Conservation (phyloP, 2,329 filamentous ascomycete genomes). For the Fusarium torulosum region DNA sequence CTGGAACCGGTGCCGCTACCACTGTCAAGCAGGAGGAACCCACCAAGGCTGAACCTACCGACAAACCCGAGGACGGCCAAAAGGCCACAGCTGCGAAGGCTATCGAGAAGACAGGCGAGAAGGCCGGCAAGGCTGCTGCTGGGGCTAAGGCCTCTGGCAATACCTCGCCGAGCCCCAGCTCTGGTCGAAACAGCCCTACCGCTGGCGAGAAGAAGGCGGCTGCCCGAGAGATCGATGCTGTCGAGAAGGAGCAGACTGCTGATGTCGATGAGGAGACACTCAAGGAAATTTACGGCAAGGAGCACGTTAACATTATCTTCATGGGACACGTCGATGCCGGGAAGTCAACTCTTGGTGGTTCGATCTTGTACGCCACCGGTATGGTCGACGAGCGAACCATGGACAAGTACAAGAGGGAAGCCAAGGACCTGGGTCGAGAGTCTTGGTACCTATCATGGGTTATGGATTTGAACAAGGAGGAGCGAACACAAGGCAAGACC, state of each 20-base stretch:
- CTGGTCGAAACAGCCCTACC: slow-evolving; percentile 86
- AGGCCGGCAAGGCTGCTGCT: slow-evolving; percentile 56
- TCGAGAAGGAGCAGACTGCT: slow-evolving; percentile 84
- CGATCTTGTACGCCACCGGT: slow-evolving; percentile 91
- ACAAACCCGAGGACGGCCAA: slow-evolving; percentile 75
- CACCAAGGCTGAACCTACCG: slow-evolving; percentile 61
- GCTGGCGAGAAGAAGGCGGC: slow-evolving; percentile 65
- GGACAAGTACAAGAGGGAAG: slow-evolving; percentile 97
- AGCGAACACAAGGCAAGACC: slow-evolving; percentile 96
- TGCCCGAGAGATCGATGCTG: slow-evolving; percentile 80
- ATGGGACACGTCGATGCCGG: slow-evolving; percentile 98
- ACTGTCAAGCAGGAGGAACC: slow-evolving; percentile 60
- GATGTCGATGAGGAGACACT: slow-evolving; percentile 80
- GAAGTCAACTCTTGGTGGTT: slow-evolving; percentile 95
- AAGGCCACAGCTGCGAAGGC: slow-evolving; percentile 91
- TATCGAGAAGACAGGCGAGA: slow-evolving; percentile 89
- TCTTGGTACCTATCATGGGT: slow-evolving; percentile 99
- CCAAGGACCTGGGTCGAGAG: slow-evolving; percentile 95
- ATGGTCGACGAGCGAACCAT: slow-evolving; percentile 99
- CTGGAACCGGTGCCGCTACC: slow-evolving; percentile 50
- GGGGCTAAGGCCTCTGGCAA: slow-evolving; percentile 71
- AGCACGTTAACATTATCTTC: slow-evolving; percentile 94
- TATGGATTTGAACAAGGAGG: slow-evolving; percentile 95
- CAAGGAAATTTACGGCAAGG: slow-evolving; percentile 96
- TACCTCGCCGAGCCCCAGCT: slow-evolving; percentile 84